Evolutionary conservation across 192 early-diverging fungal genomes (phyloP).

Genomic region (Coemansia sp.): DNA sequence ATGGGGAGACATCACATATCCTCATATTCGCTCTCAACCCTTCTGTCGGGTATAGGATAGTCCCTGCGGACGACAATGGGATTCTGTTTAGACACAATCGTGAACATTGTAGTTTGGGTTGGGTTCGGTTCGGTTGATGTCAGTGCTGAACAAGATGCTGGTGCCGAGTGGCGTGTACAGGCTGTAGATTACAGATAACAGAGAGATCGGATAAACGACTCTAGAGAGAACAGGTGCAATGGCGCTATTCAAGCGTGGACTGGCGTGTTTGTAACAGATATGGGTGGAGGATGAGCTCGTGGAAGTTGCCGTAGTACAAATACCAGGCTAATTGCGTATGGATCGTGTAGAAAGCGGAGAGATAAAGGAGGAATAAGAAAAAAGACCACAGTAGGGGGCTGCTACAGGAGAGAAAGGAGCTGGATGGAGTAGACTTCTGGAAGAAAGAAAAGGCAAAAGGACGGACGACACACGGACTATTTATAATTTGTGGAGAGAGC

Average conservation of each 20-base stretch:
- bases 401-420: neutral
- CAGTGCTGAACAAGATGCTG: neutral
- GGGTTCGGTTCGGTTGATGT: neutral
- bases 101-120: slow-evolving; percentile 12
- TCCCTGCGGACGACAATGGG: slow-evolving; percentile 18
- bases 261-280: neutral
- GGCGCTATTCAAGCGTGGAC: neutral
- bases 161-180: neutral
- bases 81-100: slow-evolving; percentile 5
- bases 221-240: neutral
- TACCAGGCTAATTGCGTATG: neutral
- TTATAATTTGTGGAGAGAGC: neutral
- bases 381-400: neutral
- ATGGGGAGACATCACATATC: slow-evolving; percentile 1
- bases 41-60: slow-evolving; percentile 26
- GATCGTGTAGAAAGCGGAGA: slow-evolving; percentile 9
- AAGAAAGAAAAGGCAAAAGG: neutral
- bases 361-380: slow-evolving; percentile 2
- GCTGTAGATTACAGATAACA: slow-evolving; percentile 2
- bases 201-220: neutral
- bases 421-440: neutral
- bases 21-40: slow-evolving; percentile 19
- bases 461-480: neutral
- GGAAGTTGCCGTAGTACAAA: neutral
- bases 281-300: neutral